Evolutionary conservation across 2,329 filamentous ascomycete species (phyloP).

Genomic region (Balansia obtecta): DNA sequence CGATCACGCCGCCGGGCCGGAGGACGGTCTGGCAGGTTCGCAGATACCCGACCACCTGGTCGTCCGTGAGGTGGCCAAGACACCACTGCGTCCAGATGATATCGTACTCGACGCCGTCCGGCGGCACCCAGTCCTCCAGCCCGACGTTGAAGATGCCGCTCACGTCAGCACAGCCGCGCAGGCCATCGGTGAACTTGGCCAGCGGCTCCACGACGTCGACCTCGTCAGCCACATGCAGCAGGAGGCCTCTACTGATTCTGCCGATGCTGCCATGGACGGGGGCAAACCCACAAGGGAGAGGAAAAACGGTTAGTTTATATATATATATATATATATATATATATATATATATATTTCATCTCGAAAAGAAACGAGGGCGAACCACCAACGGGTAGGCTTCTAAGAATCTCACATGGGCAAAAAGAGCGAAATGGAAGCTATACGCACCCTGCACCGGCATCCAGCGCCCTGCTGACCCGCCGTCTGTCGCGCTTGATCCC

Average conservation of each 20-base stretch:
- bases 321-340: no score
- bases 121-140: constrained; percentile 55
- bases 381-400: no score
- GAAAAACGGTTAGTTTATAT: no score
- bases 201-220: constrained; percentile 84
- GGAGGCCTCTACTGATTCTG: constrained; percentile 64
- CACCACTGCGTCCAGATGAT: constrained; percentile 91
- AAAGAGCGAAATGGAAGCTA: no score
- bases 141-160: constrained; percentile 57
- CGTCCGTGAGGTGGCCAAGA: constrained; percentile 67
- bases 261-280: constrained; percentile 57
- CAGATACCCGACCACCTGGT: constrained; percentile 57
- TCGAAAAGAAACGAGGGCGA: no score
- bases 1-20: constrained; percentile 18
- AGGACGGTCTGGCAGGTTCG: constrained; percentile 39
- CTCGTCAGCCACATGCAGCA: constrained; percentile 54
- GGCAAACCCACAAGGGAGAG: no score
- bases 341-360: no score
- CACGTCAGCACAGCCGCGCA: constrained; percentile 45
- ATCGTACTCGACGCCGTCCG: constrained; percentile 46
- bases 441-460: constrained; percentile 26
- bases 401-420: no score
- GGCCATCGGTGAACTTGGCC: constrained; percentile 58
- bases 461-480: constrained; percentile 18
- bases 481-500: constrained; percentile 21